phyloP scores from a whole-genome alignment of 2,329 filamentous ascomycete genomes.

The Colletotrichum tabaci region DNA sequence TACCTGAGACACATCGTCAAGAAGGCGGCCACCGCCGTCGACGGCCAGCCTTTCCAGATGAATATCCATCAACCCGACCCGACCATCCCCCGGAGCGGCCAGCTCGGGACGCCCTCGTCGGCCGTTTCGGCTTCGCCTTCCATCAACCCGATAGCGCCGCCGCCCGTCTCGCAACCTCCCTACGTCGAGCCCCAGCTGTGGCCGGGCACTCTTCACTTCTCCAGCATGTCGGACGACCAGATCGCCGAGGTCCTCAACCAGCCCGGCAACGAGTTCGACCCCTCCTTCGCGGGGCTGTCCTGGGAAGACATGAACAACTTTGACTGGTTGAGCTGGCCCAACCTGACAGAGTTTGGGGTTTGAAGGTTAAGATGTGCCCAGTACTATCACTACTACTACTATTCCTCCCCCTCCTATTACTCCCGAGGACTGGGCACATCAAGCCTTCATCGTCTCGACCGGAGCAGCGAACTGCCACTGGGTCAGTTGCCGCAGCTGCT shows the following conservation, averaged over 20 bases:
- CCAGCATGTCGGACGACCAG: constrained; percentile 79
- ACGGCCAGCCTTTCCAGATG: constrained; percentile 23
- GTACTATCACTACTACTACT: too few relatives aligned
- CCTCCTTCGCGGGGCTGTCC: constrained; percentile 68
- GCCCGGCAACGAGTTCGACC: constrained; percentile 72
- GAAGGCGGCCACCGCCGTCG: constrained; percentile 50
- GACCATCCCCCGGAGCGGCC: constrained; percentile 18
- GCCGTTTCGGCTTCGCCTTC: constrained; percentile 28
- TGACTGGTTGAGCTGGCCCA: constrained; percentile 69
- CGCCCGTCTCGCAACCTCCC: constrained; percentile 44
- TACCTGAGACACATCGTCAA: constrained; percentile 62
- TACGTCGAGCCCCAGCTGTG: constrained; percentile 54
- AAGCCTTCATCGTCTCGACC: constrained; percentile 36
- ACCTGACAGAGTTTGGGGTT: constrained; percentile 58
- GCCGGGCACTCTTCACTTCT: constrained; percentile 72
- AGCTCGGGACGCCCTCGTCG: constrained; percentile 28
- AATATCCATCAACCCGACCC: constrained; percentile 17
- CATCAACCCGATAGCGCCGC: constrained; percentile 38
- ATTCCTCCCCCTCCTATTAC: too few relatives aligned
- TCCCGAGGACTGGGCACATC: background rate
- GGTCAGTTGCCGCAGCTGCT: constrained; percentile 56
- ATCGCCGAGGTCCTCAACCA: constrained; percentile 77
- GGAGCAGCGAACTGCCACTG: constrained; percentile 37
- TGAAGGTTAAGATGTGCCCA: constrained; percentile 24
- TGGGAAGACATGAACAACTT: constrained; percentile 73